Evolutionary conservation across 257 asterid species (phyloP).

Genomic region (Solanum chaucha): DNA sequence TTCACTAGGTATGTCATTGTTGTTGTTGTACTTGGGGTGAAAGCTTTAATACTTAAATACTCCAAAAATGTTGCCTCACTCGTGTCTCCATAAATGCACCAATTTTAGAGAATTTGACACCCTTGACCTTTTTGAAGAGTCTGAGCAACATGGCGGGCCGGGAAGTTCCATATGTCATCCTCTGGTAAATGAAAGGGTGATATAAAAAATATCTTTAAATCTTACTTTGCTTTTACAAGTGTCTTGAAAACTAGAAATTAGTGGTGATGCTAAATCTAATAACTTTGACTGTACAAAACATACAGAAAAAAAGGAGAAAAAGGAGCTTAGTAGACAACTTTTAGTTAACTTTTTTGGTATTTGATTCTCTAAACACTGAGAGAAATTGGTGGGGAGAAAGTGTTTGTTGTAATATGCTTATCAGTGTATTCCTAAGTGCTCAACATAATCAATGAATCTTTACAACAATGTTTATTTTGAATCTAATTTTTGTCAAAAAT

Average conservation of each 20-base stretch:
- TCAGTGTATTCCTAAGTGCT: conserved; percentile 18
- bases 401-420: conserved; percentile 21
- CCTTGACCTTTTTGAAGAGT: neutral
- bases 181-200: neutral
- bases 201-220: neutral
- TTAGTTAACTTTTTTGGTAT: neutral
- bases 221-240: neutral
- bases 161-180: neutral
- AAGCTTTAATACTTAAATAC: neutral
- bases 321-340: neutral
- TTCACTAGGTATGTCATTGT: neutral
- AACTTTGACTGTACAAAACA: neutral
- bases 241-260: neutral
- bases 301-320: too few relatives aligned
- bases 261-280: neutral
- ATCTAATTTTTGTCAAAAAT: conserved; percentile 24
- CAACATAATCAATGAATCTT: conserved; percentile 23
- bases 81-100: neutral
- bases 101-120: neutral
- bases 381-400: conserved; percentile 19
- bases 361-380: conserved; percentile 1
- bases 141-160: neutral
- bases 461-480: conserved; percentile 1
- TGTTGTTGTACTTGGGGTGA: neutral
- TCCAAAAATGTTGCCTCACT: neutral